Base-by-base conservation (phyloP, 768 basidiomycete genomes). In the Sarcodon aspratus region DNA sequence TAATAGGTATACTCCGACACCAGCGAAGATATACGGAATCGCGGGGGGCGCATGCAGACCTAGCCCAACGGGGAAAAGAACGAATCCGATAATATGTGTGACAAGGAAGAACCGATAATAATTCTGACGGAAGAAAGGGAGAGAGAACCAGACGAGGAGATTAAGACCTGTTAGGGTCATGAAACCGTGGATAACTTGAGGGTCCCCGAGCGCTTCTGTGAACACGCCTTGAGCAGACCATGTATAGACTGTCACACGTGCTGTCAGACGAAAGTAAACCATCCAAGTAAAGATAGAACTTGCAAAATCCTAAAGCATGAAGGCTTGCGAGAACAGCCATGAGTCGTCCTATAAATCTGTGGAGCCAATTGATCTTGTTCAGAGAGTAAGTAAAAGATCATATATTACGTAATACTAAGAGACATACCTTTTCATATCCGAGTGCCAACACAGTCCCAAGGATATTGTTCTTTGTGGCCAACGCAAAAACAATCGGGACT, bases 401-500 rank as follows among this genome's bases (percentile, higher is more conserved):
- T 27, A 27, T 27, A 27, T 3, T 27, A 27, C 5, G 5, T 27
- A 27, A 5, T 27, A 27, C 5, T 42, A 48, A 31, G 33, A 6
- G 8, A 49, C 57, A 43, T 48, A 82, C 83, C 68, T 77, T 79
- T 57, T 82, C 81, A 59, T 88, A 88, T 33, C 79, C 78, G 47
- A 72, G 61, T 10, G 84, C 83, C 17, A 82, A 55, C 7, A 83
- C 55, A 38, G 67, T 59, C 7, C 79, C 78, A 8, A 82, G 58
- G n/a, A 80, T 48, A 57, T 76, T 85, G 61, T 85, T 86, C 70
- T 90, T 89, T 44, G 76, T 73, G 9, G 76, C 78, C 31, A 87
- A 69, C 1, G 72, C 71, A 58, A 81, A 73, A n/a, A 82, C 69
- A 46, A 83, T 66, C 0, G 83, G 85, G 13, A 85, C 53, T 51